Evolutionary conservation across 495 filamentous ascomycete species (phyloP), one percentile per base, ranked within the genome.

Genomic region (Aspergillus incahuasiensis): DNA sequence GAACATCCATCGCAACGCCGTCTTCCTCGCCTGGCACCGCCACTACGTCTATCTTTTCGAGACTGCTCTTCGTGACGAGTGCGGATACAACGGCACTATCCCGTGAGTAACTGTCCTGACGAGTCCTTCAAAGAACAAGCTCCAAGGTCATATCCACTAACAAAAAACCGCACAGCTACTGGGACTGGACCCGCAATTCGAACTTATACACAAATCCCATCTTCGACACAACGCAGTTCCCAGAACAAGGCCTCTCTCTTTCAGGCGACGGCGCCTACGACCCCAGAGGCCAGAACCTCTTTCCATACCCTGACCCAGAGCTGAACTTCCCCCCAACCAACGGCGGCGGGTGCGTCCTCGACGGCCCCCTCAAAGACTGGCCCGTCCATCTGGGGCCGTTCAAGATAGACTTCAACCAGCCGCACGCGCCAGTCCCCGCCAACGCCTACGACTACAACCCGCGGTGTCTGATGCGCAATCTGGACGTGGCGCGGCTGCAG

Each of bases 1-100:
- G 13, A 52, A 58, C 2, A 87, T 88, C 52, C 87, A 90, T 62
- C 80, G 73, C 53, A 82, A 80, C 5, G 85, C 83, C 18, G 82
- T 79, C 54, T 88, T 91, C 68, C 70, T 88, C 28, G 68, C 80
- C 1, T 90, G 86, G 84, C 88, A 91, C 63, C 76, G 87, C 16
- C 86, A 85, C 67, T 90, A 82, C 62, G 72, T 79, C 38, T 80
- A 70, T 54, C 69, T 70, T 7, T 90, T 83, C 64, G 88, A 90
- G 64, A 75, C 84, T 62, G 83, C 86, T 1, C 73, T 91, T 19
- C 73, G 78, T 20, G 76, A 84, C 13, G 87, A 92, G 60, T 91
- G 88, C 61, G 85, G 84, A 40, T 91, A 88, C 60, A 80, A 61
- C 0, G 85, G 85, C 30, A 62, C 64, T 25, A 62, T 60, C 47